These are phyloP conservation scores for Flaveria brownii DNA, from an alignment of 129 eudicot species.

Conservation along the genomic window DNA sequence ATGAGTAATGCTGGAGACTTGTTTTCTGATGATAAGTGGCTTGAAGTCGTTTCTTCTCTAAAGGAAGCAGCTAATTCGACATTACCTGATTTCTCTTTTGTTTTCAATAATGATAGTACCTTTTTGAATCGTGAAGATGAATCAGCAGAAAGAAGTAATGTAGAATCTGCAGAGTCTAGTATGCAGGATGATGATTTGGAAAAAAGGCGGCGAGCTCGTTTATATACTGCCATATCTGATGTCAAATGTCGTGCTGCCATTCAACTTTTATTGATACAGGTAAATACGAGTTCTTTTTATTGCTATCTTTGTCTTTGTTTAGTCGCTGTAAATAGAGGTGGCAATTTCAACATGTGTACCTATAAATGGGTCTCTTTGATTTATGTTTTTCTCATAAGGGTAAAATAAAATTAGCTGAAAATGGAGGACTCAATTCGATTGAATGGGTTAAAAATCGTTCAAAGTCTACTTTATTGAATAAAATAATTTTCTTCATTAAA, in stretches of 20 bases:
- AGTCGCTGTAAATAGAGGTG: background rate
- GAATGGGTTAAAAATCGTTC: background rate
- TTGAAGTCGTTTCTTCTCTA: constrained; percentile 72
- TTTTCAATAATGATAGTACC: constrained; percentile 39
- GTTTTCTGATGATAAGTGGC: constrained; percentile 92
- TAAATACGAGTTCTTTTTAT: constrained; percentile 34
- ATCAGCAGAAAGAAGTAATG: constrained; percentile 36
- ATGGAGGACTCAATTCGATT: background rate
- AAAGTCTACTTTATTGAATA: constrained; percentile 1
- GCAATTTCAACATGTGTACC: background rate
- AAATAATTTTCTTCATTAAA: background rate
- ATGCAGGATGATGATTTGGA: constrained; percentile 46
- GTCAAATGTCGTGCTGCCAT: constrained; percentile 87
- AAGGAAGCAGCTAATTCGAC: constrained; percentile 77
- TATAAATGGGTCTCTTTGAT: background rate
- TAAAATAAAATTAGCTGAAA: background rate
- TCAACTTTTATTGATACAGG: constrained; percentile 94
- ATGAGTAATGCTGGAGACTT: constrained; percentile 88
- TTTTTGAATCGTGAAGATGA: constrained; percentile 48
- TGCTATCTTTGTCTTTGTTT: background rate
- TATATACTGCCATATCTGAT: constrained; percentile 71
- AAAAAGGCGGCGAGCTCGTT: constrained; percentile 42
- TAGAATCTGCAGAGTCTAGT: constrained; percentile 46
- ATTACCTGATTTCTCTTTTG: constrained; percentile 74
- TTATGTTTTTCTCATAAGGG: background rate